phyloP scores from a whole-genome alignment of 2,329 filamentous ascomycete genomes.

The Diaporthe helianthi region DNA sequence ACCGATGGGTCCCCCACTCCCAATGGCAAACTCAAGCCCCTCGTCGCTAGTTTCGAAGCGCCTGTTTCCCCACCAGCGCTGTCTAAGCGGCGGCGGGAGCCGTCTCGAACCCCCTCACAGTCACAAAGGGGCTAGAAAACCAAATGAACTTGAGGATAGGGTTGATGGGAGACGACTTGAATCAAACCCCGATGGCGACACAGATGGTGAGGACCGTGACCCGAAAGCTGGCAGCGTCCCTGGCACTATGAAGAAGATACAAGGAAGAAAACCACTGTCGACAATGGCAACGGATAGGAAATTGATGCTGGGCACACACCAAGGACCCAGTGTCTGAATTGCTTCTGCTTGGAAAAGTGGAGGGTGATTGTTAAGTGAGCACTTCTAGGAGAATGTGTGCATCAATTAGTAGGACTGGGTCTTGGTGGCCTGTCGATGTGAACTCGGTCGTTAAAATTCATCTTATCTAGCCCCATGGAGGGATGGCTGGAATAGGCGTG shows the following conservation, averaged over 20 bases:
- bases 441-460: neutral
- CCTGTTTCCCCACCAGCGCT: constrained; percentile 29
- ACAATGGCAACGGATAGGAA: neutral
- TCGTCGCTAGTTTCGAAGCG: constrained; percentile 25
- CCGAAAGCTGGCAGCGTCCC: neutral
- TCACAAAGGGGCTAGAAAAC: neutral
- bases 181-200: neutral
- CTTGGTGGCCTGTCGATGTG: neutral
- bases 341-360: neutral
- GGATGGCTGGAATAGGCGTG: neutral
- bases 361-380: neutral
- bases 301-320: constrained; percentile 15
- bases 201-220: constrained; percentile 25
- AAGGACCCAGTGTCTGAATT: neutral
- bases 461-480: neutral
- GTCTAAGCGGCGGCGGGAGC: constrained; percentile 4
- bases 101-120: neutral
- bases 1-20: constrained; percentile 5
- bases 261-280: neutral
- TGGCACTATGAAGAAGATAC: neutral
- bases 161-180: neutral
- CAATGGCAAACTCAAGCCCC: constrained; percentile 8
- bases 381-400: neutral
- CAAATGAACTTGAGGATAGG: neutral
- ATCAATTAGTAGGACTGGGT: neutral